Conservation (phyloP, 805 yeast species). For the Starmerella tilneyi region DNA sequence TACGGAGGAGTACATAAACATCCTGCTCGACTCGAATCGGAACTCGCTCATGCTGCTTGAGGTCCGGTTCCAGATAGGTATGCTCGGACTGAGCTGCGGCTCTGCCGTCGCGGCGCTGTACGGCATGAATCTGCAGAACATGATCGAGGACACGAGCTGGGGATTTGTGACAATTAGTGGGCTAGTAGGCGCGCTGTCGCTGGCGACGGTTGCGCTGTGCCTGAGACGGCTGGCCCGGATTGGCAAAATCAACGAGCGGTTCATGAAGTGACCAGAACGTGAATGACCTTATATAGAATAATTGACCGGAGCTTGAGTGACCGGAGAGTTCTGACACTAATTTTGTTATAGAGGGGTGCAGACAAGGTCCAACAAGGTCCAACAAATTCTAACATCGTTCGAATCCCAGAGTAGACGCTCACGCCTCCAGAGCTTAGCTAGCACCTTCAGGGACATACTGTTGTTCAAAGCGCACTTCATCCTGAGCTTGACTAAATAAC, state of each 20-base stretch:
- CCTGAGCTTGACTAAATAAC: too few species aligned
- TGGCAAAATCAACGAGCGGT: slow-evolving; percentile 14
- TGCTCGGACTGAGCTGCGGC: slow-evolving; percentile 71
- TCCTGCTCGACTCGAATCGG: slow-evolving; percentile 85
- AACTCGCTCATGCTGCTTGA: slow-evolving; percentile 86
- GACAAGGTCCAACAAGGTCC: too few species aligned
- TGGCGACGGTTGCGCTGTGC: slow-evolving; percentile 44
- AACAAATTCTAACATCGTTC: too few species aligned
- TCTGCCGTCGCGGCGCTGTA: slow-evolving; percentile 75
- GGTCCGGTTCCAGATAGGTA: slow-evolving; percentile 68
- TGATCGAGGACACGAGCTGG: slow-evolving; percentile 66
- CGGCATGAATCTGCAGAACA: slow-evolving; percentile 93
- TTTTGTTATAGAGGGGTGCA: too few species aligned
- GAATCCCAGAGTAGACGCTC: too few species aligned
- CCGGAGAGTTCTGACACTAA: too few species aligned
- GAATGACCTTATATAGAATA: too few species aligned
- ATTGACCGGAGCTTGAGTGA: too few species aligned
- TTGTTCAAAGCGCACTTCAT: too few species aligned
- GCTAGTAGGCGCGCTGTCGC: slow-evolving; percentile 37
- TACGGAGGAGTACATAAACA: slow-evolving; percentile 90
- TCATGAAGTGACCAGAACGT: slow-evolving; percentile 1
- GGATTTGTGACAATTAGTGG: slow-evolving; percentile 52
- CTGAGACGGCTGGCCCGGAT: slow-evolving; percentile 50
- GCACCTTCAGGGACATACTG: too few species aligned
- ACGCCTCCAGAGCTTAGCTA: too few species aligned